A percentile compares a stretch with the other conserved stretches of the same genome.
Evolutionary conservation across 1,284 basidiomycete genomes (phyloP).

Genomic region (Moesziomyces sp.): DNA sequence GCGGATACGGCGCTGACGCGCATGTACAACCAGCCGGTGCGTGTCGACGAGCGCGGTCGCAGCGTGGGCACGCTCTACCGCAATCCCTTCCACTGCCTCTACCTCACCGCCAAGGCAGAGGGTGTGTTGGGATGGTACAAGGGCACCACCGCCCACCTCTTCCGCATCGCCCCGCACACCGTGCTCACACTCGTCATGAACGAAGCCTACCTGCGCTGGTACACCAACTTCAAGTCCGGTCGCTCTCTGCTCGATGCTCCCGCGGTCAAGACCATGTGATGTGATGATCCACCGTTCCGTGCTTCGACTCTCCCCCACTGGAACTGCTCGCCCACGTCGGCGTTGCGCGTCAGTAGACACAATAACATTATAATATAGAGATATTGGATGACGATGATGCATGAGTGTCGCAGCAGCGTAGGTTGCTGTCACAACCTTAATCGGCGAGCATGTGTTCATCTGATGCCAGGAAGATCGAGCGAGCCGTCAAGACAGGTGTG

Average conservation of each 20-base stretch:
- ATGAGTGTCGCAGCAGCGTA: too few species aligned
- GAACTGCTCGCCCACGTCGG: too few species aligned
- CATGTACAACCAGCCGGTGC: conserved; percentile 85
- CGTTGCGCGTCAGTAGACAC: too few species aligned
- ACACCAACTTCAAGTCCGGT: conserved; percentile 54
- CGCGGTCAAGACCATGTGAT: conserved; percentile 23
- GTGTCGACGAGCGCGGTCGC: conserved; percentile 56
- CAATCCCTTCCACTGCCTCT: conserved; percentile 93
- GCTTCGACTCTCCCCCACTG: too few species aligned
- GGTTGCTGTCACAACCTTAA: too few species aligned
- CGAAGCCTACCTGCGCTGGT: conserved; percentile 56
- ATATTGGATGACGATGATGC: too few species aligned
- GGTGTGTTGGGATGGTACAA: conserved; percentile 77
- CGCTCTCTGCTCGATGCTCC: conserved; percentile 44
- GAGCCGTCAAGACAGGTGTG: too few species aligned
- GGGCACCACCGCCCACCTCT: conserved; percentile 65
- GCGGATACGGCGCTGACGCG: conserved; percentile 80
- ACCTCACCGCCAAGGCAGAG: conserved; percentile 92
- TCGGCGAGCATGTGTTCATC: too few species aligned
- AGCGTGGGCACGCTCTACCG: conserved; percentile 53
- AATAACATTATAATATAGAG: too few species aligned
- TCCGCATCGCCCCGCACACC: conserved; percentile 65
- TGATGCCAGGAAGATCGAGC: too few species aligned
- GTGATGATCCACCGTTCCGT: neutral
- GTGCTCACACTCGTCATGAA: conserved; percentile 61